Conservation (phyloP, 1,139 yeast genomes). For the Pichia cactophila region DNA sequence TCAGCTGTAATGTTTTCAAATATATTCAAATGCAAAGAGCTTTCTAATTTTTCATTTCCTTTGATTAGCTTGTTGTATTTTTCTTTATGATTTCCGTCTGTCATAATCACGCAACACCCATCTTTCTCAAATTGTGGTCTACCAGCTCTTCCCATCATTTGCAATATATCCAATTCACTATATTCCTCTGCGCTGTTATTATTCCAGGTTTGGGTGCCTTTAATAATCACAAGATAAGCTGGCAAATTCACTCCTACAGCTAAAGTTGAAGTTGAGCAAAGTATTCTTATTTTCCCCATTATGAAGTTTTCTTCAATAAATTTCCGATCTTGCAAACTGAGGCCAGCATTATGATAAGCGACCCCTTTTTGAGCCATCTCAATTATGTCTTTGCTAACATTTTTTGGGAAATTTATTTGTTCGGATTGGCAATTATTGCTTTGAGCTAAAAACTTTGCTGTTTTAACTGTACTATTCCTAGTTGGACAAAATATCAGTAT, state of each 20-base stretch:
- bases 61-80: conserved; percentile 37
- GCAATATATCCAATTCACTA: conserved; percentile 60
- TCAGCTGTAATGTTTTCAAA: conserved; percentile 45
- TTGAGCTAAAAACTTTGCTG: conserved; percentile 36
- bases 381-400: conserved; percentile 29
- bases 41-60: conserved; percentile 43
- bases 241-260: conserved; percentile 98
- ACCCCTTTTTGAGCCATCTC: conserved; percentile 32
- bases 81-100: conserved; percentile 31
- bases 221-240: conserved; percentile 86
- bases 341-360: conserved; percentile 55
- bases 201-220: conserved; percentile 74
- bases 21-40: conserved; percentile 38
- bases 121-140: conserved; percentile 48
- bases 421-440: conserved; percentile 1
- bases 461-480: conserved; percentile 37
- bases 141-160: conserved; percentile 88
- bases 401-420: conserved; percentile 7
- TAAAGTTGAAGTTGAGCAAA: conserved; percentile 61
- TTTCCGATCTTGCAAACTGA: conserved; percentile 37
- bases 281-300: conserved; percentile 34
- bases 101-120: conserved; percentile 49
- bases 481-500: conserved; percentile 48
- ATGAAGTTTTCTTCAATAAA: conserved; percentile 39
- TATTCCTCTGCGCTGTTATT: conserved; percentile 11